Evolutionary conservation across 805 yeast genomes (phyloP).

Genomic region (Wickerhamomyces sydowiorum): DNA sequence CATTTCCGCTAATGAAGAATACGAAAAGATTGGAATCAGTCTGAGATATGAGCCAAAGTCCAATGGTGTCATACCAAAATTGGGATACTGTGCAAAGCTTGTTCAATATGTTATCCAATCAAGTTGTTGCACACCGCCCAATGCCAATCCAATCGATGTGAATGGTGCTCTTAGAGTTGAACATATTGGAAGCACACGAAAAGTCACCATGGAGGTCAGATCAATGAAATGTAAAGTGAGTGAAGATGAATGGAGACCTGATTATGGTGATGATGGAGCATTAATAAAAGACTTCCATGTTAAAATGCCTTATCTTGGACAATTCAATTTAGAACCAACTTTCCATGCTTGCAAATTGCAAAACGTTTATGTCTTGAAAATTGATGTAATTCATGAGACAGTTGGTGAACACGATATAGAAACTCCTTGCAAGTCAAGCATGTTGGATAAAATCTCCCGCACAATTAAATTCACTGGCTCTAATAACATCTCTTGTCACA

Average conservation of each 20-base stretch:
- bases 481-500: background rate
- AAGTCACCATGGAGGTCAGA: background rate
- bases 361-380: constrained; percentile 11
- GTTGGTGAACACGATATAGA: too few species aligned
- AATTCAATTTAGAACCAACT: constrained; percentile 8
- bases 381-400: background rate
- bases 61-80: background rate
- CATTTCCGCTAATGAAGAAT: background rate
- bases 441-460: too few species aligned
- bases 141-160: background rate
- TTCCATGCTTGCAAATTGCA: constrained; percentile 19
- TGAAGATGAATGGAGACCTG: constrained; percentile 14
- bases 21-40: constrained; percentile 6
- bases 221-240: too few species aligned
- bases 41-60: constrained; percentile 7
- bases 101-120: constrained; percentile 13
- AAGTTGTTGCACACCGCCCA: constrained; percentile 5
- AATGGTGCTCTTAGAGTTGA: background rate
- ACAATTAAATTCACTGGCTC: too few species aligned
- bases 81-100: constrained; percentile 2
- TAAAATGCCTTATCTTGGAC: constrained; percentile 5
- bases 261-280: constrained; percentile 4
- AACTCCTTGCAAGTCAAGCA: background rate
- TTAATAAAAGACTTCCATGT: constrained; percentile 5
- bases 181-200: background rate